Evolutionary conservation across 2,329 filamentous ascomycete species (phyloP).

Genomic region (Xylaria hypoxylon): DNA sequence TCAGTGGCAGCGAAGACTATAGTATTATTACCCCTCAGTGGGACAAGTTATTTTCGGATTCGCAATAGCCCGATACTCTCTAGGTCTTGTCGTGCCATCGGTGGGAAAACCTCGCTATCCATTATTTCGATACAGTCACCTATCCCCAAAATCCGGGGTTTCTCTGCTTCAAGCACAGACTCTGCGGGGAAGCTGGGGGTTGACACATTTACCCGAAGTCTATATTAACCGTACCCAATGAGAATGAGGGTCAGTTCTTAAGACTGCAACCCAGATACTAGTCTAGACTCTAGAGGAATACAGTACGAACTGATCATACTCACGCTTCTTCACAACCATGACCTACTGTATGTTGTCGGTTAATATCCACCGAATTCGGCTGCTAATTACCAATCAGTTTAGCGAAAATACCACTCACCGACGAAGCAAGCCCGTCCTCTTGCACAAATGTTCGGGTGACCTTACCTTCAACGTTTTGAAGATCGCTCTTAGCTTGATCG

Average conservation of each 20-base stretch:
- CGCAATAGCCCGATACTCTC: slow-evolving; percentile 10
- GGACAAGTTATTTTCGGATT: slow-evolving; percentile 9
- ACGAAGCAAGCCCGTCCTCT: neutral
- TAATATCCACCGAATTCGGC: neutral
- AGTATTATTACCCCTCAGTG: neutral
- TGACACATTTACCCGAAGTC: slow-evolving; percentile 26
- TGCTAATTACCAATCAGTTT: neutral
- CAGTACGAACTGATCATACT: neutral
- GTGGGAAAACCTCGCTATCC: slow-evolving; percentile 26
- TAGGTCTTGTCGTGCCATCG: slow-evolving; percentile 14
- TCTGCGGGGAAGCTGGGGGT: slow-evolving; percentile 31
- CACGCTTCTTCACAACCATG: neutral
- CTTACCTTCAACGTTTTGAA: neutral
- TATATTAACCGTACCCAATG: slow-evolving; percentile 32
- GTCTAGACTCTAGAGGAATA: neutral
- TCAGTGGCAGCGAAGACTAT: neutral
- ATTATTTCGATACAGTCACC: neutral
- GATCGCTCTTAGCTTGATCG: neutral
- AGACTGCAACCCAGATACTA: neutral
- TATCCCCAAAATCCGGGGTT: slow-evolving; percentile 5
- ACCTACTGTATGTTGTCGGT: neutral
- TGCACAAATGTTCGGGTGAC: neutral
- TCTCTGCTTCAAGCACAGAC: slow-evolving; percentile 24
- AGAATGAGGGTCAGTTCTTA: slow-evolving; percentile 6
- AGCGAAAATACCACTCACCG: neutral